Percentiles rank a stretch among this genome's conserved stretches.
Evolutionary conservation across 1,139 yeast species (phyloP).

Genomic region (Yamadazyma buinensis): DNA sequence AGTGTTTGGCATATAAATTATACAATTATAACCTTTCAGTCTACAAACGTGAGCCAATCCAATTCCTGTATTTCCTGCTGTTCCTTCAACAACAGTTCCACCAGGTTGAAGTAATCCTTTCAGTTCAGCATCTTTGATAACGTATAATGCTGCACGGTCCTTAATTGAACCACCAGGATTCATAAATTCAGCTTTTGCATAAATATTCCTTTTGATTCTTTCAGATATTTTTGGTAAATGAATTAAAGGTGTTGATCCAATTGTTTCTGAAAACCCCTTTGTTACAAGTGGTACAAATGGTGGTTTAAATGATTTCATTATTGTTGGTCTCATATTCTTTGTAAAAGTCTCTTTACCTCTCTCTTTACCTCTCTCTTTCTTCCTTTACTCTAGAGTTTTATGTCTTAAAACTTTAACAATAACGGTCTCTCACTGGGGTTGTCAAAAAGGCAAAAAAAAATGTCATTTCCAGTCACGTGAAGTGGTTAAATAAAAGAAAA

Average conservation of each 20-base stretch:
- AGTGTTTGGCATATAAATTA: constrained; percentile 87
- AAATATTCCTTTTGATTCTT: constrained; percentile 69
- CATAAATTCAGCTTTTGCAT: constrained; percentile 88
- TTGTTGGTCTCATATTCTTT: constrained; percentile 5
- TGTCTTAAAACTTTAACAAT: too few species aligned
- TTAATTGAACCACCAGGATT: constrained; percentile 95
- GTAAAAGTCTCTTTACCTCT: too few species aligned
- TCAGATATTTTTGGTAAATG: constrained; percentile 59
- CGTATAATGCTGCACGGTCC: constrained; percentile 82
- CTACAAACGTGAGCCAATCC: constrained; percentile 88
- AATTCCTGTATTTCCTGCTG: constrained; percentile 76
- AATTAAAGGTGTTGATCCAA: constrained; percentile 85
- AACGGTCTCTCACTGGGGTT: too few species aligned
- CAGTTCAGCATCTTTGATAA: constrained; percentile 75
- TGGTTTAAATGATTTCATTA: constrained; percentile 7
- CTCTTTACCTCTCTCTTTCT: too few species aligned
- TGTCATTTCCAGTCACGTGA: too few species aligned
- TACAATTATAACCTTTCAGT: constrained; percentile 76
- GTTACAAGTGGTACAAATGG: constrained; percentile 64
- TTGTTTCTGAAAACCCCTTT: constrained; percentile 68
- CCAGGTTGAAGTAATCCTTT: constrained; percentile 66
- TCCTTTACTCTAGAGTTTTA: too few species aligned
- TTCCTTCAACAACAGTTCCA: constrained; percentile 52
- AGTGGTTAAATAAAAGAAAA: too few species aligned
- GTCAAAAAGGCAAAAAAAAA: too few species aligned